Conservation (phyloP, 179 eudicot species). For the Spinacia oleracea region DNA sequence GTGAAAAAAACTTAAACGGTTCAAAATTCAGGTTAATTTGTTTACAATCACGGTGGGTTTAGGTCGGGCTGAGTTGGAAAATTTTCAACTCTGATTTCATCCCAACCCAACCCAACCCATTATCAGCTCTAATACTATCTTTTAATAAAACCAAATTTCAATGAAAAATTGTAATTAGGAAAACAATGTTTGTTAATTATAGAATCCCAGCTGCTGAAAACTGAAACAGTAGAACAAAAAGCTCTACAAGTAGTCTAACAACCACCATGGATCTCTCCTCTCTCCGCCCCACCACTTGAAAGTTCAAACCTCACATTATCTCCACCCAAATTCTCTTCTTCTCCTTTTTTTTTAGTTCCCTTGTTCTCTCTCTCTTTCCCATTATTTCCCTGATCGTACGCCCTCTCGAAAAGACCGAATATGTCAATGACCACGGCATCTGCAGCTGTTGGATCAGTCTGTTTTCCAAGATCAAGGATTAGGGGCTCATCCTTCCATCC, state of each 20-base stretch:
- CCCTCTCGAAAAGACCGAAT: conserved; percentile 31
- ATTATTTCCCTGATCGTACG: conserved; percentile 5
- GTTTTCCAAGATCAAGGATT: conserved; percentile 23
- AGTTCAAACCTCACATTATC: neutral
- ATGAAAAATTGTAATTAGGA: too few relatives aligned
- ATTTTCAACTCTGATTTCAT: too few relatives aligned
- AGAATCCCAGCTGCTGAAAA: conserved; percentile 1
- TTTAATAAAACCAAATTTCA: too few relatives aligned
- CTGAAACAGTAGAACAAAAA: neutral
- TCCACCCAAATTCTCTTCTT: neutral
- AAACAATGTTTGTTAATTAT: neutral
- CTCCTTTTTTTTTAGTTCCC: neutral
- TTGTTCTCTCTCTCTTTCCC: neutral
- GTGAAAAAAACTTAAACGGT: too few relatives aligned
- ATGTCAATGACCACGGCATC: conserved; percentile 20
- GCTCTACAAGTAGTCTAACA: neutral
- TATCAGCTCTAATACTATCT: too few relatives aligned
- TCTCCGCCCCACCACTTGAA: neutral
- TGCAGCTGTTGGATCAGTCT: conserved; percentile 41
- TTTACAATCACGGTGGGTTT: too few relatives aligned
- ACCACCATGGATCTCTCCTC: neutral
- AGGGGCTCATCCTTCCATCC: conserved; percentile 20
- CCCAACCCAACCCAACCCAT: too few relatives aligned
- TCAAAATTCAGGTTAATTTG: too few relatives aligned
- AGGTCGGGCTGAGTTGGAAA: too few relatives aligned